phyloP scores from a whole-genome alignment of 2,329 filamentous ascomycete species.

The Alternaria gaisen region DNA sequence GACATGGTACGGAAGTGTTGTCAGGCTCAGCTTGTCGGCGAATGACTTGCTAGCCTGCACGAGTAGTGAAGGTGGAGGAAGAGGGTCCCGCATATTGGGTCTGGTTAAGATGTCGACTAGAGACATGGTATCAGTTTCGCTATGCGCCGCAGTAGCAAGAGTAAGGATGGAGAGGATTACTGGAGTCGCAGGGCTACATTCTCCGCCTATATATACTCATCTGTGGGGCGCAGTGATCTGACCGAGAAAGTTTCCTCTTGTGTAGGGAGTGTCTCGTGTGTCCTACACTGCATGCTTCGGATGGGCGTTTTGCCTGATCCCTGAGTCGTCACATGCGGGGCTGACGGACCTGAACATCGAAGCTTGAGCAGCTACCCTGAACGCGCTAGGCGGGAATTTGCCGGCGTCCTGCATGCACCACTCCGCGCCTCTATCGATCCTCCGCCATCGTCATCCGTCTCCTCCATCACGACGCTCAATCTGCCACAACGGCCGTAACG shows the following conservation, averaged over 20 bases:
- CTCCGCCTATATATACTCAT: slow-evolving; percentile 11
- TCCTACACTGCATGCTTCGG: slow-evolving; percentile 17
- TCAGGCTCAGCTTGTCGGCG: slow-evolving; percentile 68
- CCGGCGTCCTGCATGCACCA: slow-evolving; percentile 19
- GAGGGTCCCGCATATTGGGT: slow-evolving; percentile 74
- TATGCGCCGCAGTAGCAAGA: not conserved
- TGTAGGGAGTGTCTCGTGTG: slow-evolving; percentile 15
- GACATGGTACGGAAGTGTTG: slow-evolving; percentile 76
- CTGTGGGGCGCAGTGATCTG: slow-evolving; percentile 7
- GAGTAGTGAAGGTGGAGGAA: slow-evolving; percentile 68
- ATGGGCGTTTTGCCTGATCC: slow-evolving; percentile 19
- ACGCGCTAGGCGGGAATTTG: slow-evolving; percentile 9
- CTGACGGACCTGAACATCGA: slow-evolving; percentile 13
- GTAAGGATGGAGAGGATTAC: slow-evolving; percentile 11
- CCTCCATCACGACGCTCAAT: slow-evolving; percentile 11
- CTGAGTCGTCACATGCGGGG: slow-evolving; percentile 18
- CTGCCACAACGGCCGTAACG: slow-evolving; percentile 9
- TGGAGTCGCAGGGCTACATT: slow-evolving; percentile 12
- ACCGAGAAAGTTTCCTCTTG: slow-evolving; percentile 9
- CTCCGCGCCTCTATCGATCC: slow-evolving; percentile 19
- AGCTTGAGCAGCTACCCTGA: slow-evolving; percentile 9
- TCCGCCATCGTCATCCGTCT: slow-evolving; percentile 18
- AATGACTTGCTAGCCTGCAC: slow-evolving; percentile 67
- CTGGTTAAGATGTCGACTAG: slow-evolving; percentile 25
- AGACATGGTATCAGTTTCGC: slow-evolving; percentile 29